Base-by-base conservation (phyloP, 1,139 yeast genomes). In the Suhomyces bolitotheri region DNA sequence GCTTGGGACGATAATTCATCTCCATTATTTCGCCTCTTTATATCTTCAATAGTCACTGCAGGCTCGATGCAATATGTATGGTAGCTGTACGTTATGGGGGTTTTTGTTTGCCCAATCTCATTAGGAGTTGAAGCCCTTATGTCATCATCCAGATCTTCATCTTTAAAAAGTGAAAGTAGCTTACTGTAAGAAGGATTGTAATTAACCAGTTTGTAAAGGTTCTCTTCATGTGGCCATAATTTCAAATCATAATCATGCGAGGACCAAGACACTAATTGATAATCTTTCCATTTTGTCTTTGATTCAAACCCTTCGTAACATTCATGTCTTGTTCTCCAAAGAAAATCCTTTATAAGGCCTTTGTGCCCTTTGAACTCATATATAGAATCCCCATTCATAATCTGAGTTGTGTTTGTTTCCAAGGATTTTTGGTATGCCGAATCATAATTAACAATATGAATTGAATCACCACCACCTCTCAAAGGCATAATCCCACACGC, bases 191-290 rank as follows among this genome's bases (percentile, higher is more conserved):
- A 49, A 2, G 75, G 75, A 39, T 73, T 69, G 53, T 77, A 83
- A 43, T 76, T 72, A 19, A 85, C 81, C 31, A 71, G 67, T 13
- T 70, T 74, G 51, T 86, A 80, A 12, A 82, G 57, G 4, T 71
- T 70, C 7, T 80, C 81, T 31, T 76, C 70, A 27, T 81, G 70
- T 0, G 89, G 85, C 97, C 97, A 90, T 33, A 90, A 61, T 42
- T 90, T 73, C 40, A 92, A 64, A 53, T 88, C 95, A 47, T 80
- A 78, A 54, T 92, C 98, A 43, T 56, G 64, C 14, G 86, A 80
- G 0, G 95, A 83, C 97, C 97, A 92, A 0, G 98, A 87, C 0
- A 92, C 94, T 34, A 92, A 60, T 55, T 90, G 97, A 53, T 76
- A 89, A 43, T 88, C 96, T 38, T 89, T 70, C 64, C 89, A 89